phyloP scores from a whole-genome alignment of 2,329 filamentous ascomycete species.

The Diaporthe ilicicola region DNA sequence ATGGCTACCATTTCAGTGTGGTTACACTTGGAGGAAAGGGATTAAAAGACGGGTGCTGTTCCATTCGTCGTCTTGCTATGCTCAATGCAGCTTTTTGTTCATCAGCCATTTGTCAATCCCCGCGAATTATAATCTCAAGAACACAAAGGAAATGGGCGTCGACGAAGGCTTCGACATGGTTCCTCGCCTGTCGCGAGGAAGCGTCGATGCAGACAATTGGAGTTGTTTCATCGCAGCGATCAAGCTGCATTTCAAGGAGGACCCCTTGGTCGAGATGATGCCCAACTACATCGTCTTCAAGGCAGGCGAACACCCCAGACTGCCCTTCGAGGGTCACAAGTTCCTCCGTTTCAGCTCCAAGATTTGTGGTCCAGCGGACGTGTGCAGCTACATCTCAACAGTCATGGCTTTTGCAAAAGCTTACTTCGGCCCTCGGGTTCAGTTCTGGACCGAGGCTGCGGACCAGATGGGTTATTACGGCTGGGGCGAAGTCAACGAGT shows the following conservation, averaged over 20 bases:
- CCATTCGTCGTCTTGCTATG: neutral
- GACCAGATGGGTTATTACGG: slow-evolving; percentile 1
- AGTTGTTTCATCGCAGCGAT: neutral
- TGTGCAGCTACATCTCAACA: neutral
- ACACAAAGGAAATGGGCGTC: neutral
- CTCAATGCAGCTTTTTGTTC: no score
- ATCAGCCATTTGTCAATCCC: neutral
- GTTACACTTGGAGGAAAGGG: neutral
- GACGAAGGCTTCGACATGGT: slow-evolving; percentile 26
- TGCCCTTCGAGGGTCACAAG: slow-evolving; percentile 18
- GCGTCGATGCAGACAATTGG: neutral
- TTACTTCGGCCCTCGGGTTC: neutral
- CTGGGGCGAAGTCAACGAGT: neutral
- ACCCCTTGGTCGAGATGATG: neutral
- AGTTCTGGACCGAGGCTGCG: neutral
- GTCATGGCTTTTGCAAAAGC: neutral
- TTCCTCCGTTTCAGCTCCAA: slow-evolving; percentile 24
- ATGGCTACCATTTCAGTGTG: neutral
- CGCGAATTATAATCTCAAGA: neutral
- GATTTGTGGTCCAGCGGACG: neutral
- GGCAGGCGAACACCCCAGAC: slow-evolving; percentile 10
- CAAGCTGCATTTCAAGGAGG: slow-evolving; percentile 8
- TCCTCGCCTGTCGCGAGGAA: slow-evolving; percentile 13
- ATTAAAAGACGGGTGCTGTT: no score
- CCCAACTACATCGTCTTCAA: slow-evolving; percentile 15